Evolutionary conservation across 306 rosid species (phyloP).

Genomic region (Argentina anserina): DNA sequence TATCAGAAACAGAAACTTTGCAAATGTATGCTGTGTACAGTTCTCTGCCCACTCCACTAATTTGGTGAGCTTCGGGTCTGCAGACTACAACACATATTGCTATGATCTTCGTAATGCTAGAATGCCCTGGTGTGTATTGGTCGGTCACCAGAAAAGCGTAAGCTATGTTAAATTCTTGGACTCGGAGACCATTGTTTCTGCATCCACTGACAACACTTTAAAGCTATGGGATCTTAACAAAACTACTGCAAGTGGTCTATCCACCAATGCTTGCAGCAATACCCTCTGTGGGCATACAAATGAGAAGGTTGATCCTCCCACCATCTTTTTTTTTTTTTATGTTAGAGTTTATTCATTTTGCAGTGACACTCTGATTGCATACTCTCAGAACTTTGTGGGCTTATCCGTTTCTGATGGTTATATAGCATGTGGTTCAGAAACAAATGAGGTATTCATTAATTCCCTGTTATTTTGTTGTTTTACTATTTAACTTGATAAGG

Average conservation of each 20-base stretch:
- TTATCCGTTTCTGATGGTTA: conserved; percentile 78
- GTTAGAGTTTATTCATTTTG: conserved; percentile 18
- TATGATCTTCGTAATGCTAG: conserved; percentile 85
- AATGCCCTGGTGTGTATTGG: conserved; percentile 83
- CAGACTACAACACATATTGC: conserved; percentile 81
- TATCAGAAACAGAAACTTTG: conserved; percentile 63
- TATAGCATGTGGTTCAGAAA: conserved; percentile 95
- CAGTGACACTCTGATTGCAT: conserved; percentile 31
- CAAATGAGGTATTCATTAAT: conserved; percentile 68
- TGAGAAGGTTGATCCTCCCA: conserved; percentile 58
- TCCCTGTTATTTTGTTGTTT: neutral
- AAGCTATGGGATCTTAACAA: conserved; percentile 92
- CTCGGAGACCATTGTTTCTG: conserved; percentile 76
- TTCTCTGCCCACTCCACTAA: conserved; percentile 86
- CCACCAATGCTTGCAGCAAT: conserved; percentile 68
- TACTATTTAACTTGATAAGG: neutral
- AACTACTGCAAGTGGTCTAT: conserved; percentile 49
- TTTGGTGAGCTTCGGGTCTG: conserved; percentile 76
- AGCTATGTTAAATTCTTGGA: conserved; percentile 80
- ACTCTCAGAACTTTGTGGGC: conserved; percentile 90
- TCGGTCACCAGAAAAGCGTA: conserved; percentile 71
- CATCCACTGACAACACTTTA: conserved; percentile 88
- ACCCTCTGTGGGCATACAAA: conserved; percentile 83
- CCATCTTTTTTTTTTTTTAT: conserved; percentile 7
- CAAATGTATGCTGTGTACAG: conserved; percentile 94